These are phyloP conservation scores for Umbelopsis sp. DNA, from an alignment of 192 early-diverging fungal species.

Conservation along the genomic window DNA sequence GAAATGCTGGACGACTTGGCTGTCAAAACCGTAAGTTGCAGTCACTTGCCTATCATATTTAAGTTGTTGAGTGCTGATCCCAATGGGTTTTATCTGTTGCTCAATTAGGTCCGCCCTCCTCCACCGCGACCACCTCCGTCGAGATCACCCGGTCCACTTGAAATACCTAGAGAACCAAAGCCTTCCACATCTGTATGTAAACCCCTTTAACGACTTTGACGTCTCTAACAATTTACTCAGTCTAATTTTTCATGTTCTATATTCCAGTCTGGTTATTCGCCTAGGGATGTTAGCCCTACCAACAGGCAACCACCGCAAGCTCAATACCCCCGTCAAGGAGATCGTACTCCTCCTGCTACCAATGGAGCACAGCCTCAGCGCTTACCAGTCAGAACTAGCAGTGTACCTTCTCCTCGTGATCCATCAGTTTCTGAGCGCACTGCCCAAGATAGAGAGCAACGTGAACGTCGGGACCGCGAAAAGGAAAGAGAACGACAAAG, in stretches of 20 bases:
- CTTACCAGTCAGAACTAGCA: slow-evolving; percentile 12
- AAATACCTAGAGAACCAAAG: slow-evolving; percentile 3
- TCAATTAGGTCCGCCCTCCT: background rate
- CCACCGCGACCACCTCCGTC: slow-evolving; percentile 10
- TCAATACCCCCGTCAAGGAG: slow-evolving; percentile 9
- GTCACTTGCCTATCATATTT: background rate
- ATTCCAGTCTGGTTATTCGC: background rate
- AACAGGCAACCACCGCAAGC: background rate
- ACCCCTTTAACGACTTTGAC: background rate
- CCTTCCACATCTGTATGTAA: background rate
- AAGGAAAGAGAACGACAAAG: slow-evolving; percentile 21
- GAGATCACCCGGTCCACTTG: slow-evolving; percentile 11
- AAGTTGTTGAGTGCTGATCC: background rate
- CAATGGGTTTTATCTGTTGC: background rate
- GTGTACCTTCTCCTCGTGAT: slow-evolving; percentile 9
- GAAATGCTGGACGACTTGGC: slow-evolving; percentile 40
- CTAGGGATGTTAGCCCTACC: slow-evolving; percentile 5
- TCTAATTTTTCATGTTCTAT: background rate
- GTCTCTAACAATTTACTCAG: background rate
- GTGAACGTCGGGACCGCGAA: slow-evolving; percentile 12
- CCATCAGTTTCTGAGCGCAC: background rate
- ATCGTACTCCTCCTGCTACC: background rate
- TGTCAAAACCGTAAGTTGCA: slow-evolving; percentile 12
- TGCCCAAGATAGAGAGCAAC: slow-evolving; percentile 19
- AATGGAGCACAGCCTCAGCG: background rate